A percentile compares a stretch with the other conserved stretches of the same genome.
Evolutionary conservation across 2,329 filamentous ascomycete species (phyloP).

Genomic region (Penicillium palitans): DNA sequence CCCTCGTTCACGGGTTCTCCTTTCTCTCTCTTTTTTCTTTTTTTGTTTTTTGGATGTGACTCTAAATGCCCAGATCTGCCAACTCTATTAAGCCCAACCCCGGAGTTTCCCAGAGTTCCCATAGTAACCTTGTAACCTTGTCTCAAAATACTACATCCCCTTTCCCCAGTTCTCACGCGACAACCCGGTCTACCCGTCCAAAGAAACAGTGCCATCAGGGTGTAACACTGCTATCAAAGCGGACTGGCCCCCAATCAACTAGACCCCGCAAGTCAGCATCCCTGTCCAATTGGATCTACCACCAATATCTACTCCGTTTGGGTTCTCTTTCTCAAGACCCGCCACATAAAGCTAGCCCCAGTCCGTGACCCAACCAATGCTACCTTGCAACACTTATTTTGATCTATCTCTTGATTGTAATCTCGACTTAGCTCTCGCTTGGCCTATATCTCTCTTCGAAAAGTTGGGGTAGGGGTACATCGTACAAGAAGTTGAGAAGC

Average conservation of each 20-base stretch:
- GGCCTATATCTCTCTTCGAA: not conserved
- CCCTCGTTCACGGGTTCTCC: not conserved
- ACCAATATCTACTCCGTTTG: not conserved
- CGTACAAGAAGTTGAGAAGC: not conserved
- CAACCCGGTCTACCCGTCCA: not conserved
- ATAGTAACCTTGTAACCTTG: not conserved
- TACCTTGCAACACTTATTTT: slow-evolving; percentile 3
- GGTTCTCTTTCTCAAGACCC: not conserved
- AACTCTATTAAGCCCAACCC: not conserved
- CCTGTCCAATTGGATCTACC: not conserved
- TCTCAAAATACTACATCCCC: slow-evolving; percentile 5
- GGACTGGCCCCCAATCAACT: not conserved
- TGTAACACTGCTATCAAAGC: slow-evolving; percentile 28
- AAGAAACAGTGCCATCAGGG: slow-evolving; percentile 15
- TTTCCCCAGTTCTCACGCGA: not conserved
- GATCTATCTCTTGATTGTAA: not conserved
- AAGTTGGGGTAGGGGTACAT: not conserved
- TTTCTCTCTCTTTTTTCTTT: too few relatives aligned
- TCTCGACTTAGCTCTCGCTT: not conserved
- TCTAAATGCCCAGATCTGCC: not conserved
- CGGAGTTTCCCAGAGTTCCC: not conserved
- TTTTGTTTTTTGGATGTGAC: not conserved
- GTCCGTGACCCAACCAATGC: slow-evolving; percentile 3
- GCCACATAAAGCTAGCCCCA: not conserved
- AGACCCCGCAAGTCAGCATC: not conserved